Base-by-base conservation (phyloP, 805 yeast species). In the Yueomyces sp. region DNA sequence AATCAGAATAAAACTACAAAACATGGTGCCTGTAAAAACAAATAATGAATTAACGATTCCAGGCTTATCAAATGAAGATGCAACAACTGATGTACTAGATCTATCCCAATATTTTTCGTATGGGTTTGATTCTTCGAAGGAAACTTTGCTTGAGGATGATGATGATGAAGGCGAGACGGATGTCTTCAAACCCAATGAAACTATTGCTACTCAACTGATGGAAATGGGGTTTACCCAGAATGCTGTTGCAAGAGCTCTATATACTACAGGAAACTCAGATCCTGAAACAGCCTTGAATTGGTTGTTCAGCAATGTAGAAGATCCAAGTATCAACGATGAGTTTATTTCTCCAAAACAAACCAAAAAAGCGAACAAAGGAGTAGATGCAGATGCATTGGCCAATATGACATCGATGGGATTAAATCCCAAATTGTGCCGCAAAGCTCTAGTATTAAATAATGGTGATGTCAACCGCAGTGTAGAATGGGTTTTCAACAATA, bases 291-390 rank as follows among this genome's bases (percentile, higher is more conserved):
- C 96, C 0, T 79, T 84, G 83, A 84, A 85, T 52, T 85, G 96
- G 95, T 58, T 92, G 4, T 81, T 92, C 55, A 82, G 73, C 26
- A 95, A 88, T 55, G 76, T 86, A 80, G 96, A 88, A 28, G 96
- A 85, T 59, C 57, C 79, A 1, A 82, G 76, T 53, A 73, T 88
- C 39, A 94, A 88, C 57, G 76, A 64, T 5, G 81, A 85, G 1
- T 68, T 82, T 28, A 53, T 63, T 2, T 64, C 68, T 5, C 46
- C 43, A 31, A 33, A 28, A 30, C 43, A 47, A 31, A 52, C 46
- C 11, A 19, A 5, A 9, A 4, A 26, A 3, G n/a, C 27, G 19
- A 36, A 31, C 5, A 40, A 29, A 27, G 40, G 40, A 3, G 45
- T 47, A n/a, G 53, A 54, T 7, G 55, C 66, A 3, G 62, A 62